These are phyloP conservation scores for Digitaria exilis DNA, from an alignment of 202 grass and related monocot genomes.

Conservation along the genomic window DNA sequence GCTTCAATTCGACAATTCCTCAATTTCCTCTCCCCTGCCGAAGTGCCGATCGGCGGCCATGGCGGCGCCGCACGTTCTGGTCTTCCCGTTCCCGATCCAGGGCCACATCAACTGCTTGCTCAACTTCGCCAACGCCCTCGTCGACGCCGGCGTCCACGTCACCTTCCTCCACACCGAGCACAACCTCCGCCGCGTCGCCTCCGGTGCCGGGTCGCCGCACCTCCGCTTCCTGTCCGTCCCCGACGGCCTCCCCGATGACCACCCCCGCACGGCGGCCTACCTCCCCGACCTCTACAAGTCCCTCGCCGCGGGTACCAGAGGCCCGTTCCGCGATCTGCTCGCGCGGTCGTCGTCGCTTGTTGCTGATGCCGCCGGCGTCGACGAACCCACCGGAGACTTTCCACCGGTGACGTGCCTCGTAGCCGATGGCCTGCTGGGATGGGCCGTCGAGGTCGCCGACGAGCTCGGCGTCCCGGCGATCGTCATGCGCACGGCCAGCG, in stretches of 20 bases:
- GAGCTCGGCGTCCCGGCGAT: slow-evolving; percentile 60
- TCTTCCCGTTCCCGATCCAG: slow-evolving; percentile 49
- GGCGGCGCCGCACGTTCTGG: slow-evolving; percentile 37
- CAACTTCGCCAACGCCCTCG: slow-evolving; percentile 38
- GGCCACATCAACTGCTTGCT: slow-evolving; percentile 63
- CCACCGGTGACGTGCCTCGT: slow-evolving; percentile 65
- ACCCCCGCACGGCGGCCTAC: background rate
- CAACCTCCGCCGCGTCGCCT: slow-evolving; percentile 40
- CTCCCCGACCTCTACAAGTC: background rate
- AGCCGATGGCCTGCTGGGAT: slow-evolving; percentile 46
- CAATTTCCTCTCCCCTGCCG: background rate
- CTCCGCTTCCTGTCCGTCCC: slow-evolving; percentile 57
- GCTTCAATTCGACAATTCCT: no score
- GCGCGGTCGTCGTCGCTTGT: background rate
- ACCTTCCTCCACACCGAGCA: slow-evolving; percentile 63
- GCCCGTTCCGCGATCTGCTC: background rate
- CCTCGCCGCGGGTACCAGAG: background rate
- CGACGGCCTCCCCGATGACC: slow-evolving; percentile 60
- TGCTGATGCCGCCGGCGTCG: background rate
- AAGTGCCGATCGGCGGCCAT: background rate
- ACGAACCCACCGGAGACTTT: background rate
- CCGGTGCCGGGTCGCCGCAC: slow-evolving; percentile 15
- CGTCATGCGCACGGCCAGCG: slow-evolving; percentile 56
- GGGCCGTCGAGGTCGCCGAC: slow-evolving; percentile 35
- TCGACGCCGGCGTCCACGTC: slow-evolving; percentile 42